These are phyloP conservation scores for Agrocybe praecox DNA, from an alignment of 768 basidiomycete species.

Conservation along the genomic window DNA sequence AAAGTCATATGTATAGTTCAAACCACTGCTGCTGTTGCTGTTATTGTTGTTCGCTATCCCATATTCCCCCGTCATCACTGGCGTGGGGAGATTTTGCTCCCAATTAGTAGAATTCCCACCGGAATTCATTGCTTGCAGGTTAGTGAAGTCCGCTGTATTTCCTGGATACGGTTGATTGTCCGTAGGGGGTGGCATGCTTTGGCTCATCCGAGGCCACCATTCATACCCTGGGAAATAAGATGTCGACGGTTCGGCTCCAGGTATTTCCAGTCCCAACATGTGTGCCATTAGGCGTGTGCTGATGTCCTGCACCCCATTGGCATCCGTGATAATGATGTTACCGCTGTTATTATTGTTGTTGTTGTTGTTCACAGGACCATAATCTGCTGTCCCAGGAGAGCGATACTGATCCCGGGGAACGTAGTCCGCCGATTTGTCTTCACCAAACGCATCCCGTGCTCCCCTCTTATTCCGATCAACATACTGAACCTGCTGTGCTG, in stretches of 20 bases:
- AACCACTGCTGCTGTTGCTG: slow-evolving; percentile 14
- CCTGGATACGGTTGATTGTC: slow-evolving; percentile 10
- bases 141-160: slow-evolving; percentile 15
- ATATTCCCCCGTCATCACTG: slow-evolving; percentile 14
- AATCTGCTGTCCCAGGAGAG: slow-evolving; percentile 10
- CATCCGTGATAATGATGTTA: slow-evolving; percentile 22
- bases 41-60: slow-evolving; percentile 17
- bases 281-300: slow-evolving; percentile 71
- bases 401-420: slow-evolving; percentile 42
- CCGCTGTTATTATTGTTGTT: slow-evolving; percentile 18
- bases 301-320: slow-evolving; percentile 61
- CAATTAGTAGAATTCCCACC: slow-evolving; percentile 10
- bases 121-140: slow-evolving; percentile 14
- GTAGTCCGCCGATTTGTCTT: slow-evolving; percentile 50
- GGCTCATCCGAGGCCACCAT: slow-evolving; percentile 61
- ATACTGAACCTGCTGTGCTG: slow-evolving; percentile 31
- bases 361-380: background rate
- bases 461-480: slow-evolving; percentile 56
- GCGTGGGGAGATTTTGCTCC: slow-evolving; percentile 10
- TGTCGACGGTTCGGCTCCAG: slow-evolving; percentile 63
- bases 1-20: slow-evolving; percentile 33
- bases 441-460: slow-evolving; percentile 66
- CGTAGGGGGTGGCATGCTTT: slow-evolving; percentile 14
- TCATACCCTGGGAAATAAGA: slow-evolving; percentile 61
- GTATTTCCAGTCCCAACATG: slow-evolving; percentile 69